Evolutionary conservation across 2,329 filamentous ascomycete species (phyloP), one percentile per base, ranked within the genome.

Genomic region (Monilinia laxa): DNA sequence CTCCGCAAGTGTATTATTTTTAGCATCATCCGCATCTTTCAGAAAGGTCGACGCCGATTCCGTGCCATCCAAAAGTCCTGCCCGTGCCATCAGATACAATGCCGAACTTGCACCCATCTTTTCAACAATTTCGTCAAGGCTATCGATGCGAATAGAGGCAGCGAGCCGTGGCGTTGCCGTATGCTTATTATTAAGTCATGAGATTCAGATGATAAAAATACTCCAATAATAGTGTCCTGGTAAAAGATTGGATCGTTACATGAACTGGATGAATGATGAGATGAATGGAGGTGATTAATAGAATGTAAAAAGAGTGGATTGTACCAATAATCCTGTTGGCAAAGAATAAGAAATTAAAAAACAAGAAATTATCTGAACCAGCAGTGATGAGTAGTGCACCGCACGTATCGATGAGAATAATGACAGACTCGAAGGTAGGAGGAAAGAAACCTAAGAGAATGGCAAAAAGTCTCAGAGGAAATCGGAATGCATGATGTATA

Each of bases 401-500:
- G 69, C 68, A 68, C 70, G 68, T 69, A 73, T 72, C 65, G 57
- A 69, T 73, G 73, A 67, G 66, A 68, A 69, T 67, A 68, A 70
- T 69, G 68, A 71, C 69, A 74, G 70, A 72, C 70, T 70, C 35
- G 18, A 63, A 63, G 25, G 47, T 68, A 68, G 66, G 72, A 69
- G 40, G n/a, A 45, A 72, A 70, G 65, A 71, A 64, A 68, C 60
- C 66, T 63, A 70, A 72, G 71, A 72, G 68, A 73, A 71, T 58
- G 69, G 71, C 67, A 68, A 57, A 60, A 57, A 63, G 59, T 58
- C 60, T 57, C 53, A 67, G n/a, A 58, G n/a, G 45, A 58, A 71
- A 67, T 68, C 70, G 73, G 72, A 72, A 66, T 68, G 72, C 71
- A 75, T 75, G 71, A 75, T 72, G 72, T 75, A 76, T 75, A 75